Evolutionary conservation across 192 early-diverging fungal genomes (phyloP).

Genomic region (Coemansia sp.): DNA sequence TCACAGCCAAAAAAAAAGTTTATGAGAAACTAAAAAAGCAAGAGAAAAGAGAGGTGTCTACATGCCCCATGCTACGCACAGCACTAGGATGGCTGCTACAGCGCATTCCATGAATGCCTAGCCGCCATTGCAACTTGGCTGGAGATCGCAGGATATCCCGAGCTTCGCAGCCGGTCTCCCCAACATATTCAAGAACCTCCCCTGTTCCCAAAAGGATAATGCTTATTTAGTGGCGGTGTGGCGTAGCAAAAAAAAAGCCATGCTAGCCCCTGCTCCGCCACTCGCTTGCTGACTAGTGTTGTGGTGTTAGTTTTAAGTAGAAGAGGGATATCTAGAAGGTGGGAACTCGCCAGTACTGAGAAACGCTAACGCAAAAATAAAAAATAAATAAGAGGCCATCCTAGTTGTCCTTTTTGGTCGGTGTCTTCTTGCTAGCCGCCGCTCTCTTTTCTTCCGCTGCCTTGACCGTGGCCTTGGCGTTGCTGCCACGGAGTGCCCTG

Average conservation of each 20-base stretch:
- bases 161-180: background rate
- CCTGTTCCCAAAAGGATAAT: background rate
- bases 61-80: background rate
- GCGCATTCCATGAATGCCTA: background rate
- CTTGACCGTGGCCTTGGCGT: conserved; percentile 28
- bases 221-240: background rate
- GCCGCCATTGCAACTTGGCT: background rate
- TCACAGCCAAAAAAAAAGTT: background rate
- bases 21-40: background rate
- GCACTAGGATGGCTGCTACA: background rate
- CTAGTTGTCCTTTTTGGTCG: conserved; percentile 4
- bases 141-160: background rate
- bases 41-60: background rate
- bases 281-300: background rate
- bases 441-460: conserved; percentile 23
- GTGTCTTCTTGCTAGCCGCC: conserved; percentile 7
- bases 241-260: background rate
- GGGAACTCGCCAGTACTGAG: background rate
- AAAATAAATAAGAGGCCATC: background rate
- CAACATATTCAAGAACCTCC: background rate
- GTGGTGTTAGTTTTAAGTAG: background rate
- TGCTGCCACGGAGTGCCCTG: conserved; percentile 43
- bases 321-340: background rate
- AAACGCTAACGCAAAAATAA: background rate
- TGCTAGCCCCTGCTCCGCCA: background rate